These are phyloP conservation scores for Candida berthetii DNA, from an alignment of 805 yeast species.

Conservation along the genomic window DNA sequence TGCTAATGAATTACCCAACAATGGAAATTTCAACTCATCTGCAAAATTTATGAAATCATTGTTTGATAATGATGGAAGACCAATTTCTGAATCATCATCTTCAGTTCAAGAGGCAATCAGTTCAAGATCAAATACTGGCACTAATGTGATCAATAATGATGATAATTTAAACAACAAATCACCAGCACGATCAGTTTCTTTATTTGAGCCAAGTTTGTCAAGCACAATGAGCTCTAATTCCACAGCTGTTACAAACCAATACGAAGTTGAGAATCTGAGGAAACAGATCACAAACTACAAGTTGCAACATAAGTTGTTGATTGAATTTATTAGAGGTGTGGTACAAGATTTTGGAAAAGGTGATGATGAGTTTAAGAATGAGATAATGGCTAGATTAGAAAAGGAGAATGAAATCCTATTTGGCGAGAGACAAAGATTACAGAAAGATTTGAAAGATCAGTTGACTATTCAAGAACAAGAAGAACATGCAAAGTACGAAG, in stretches of 20 bases:
- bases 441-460: constrained; percentile 9
- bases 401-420: constrained; percentile 13
- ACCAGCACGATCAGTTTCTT: constrained; percentile 11
- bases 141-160: no score
- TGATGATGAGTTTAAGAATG: constrained; percentile 13
- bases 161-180: constrained; percentile 3
- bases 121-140: background rate
- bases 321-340: constrained; percentile 21
- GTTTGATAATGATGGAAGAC: constrained; percentile 9
- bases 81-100: background rate
- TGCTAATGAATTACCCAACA: constrained; percentile 2
- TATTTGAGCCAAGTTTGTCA: constrained; percentile 11
- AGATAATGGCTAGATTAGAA: constrained; percentile 15
- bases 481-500: constrained; percentile 7
- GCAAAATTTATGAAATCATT: constrained; percentile 16
- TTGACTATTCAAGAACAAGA: background rate
- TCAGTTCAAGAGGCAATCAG: background rate
- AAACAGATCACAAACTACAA: constrained; percentile 36
- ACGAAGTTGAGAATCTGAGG: constrained; percentile 31
- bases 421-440: constrained; percentile 11
- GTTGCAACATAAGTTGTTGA: constrained; percentile 25
- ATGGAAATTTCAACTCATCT: constrained; percentile 2
- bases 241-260: constrained; percentile 6
- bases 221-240: constrained; percentile 1
- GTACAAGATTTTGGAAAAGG: constrained; percentile 12